Base-by-base conservation (phyloP, 345 rosid species). In the Boechera divaricarpa region DNA sequence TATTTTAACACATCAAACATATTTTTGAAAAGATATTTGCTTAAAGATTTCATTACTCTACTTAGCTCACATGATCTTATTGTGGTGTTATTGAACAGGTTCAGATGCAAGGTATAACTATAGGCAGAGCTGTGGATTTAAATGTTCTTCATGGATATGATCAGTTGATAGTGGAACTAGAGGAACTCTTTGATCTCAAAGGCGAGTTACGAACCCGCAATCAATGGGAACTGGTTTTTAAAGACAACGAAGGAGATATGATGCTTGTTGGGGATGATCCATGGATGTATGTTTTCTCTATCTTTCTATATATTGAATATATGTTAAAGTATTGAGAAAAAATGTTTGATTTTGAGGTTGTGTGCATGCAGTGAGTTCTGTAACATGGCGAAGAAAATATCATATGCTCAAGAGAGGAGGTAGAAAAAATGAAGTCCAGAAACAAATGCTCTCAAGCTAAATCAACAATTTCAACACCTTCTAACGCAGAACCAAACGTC, bases 181-280 rank as follows among this genome's bases (percentile, higher is more conserved):
- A 91, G 49, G 77, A 42, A 49, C 73, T 86, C 52, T 88, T 89
- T 74, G 89, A 87, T 33, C 81, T 88, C 38, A 80, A 79, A 16
- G 91, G 88, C 13, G 83, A 81, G 75, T 52, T 88, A 61, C 51
- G 66, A 72, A 73, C 77, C 35, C 72, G 55, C 10, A 82, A 79
- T 69, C 74, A 84, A 36, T 88, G 91, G 97, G 73, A 83, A 60
- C 63, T 89, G 10, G 83, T 90, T 9, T 89, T 85, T 45, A 85
- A 80, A 10, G 90, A 91, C 73, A 83, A 84, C 18, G 90, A 90
- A 77, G 86, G 79, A 67, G 91, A 89, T 62, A 82, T 85, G 74
- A 89, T 90, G 89, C 86, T 85, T 47, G 86, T 87, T 31, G 97
- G 93, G n/a, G 93, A 91, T 56, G 88, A 91, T 80, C 91, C 90